phyloP scores from a whole-genome alignment of 495 filamentous ascomycete genomes.

The Tricharina praecox region DNA sequence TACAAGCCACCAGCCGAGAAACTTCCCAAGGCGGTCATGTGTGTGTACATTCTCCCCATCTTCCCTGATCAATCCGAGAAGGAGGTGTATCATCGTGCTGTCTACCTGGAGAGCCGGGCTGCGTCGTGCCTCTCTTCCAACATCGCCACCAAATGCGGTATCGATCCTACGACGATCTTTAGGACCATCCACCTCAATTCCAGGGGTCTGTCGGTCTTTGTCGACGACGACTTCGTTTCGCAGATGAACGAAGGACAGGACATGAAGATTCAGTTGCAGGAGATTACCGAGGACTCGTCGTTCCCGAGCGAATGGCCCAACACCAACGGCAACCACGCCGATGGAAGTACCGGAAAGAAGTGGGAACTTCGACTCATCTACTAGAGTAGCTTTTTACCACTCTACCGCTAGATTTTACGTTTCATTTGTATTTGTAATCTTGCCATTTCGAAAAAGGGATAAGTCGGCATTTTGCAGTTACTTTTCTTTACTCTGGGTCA shows the following conservation, averaged over 20 bases:
- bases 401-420: background rate
- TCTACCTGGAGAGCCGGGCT: slow-evolving; percentile 68
- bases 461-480: no score
- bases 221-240: slow-evolving; percentile 82
- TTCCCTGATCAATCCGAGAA: slow-evolving; percentile 35
- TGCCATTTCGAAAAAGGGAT: background rate
- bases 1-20: slow-evolving; percentile 70
- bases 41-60: slow-evolving; percentile 57
- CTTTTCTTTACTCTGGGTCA: background rate
- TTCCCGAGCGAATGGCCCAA: slow-evolving; percentile 23
- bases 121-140: slow-evolving; percentile 49
- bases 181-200: slow-evolving; percentile 53
- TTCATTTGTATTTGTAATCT: background rate
- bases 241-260: slow-evolving; percentile 82
- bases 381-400: background rate
- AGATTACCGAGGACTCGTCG: slow-evolving; percentile 21
- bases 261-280: slow-evolving; percentile 40
- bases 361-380: slow-evolving; percentile 25
- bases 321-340: slow-evolving; percentile 24
- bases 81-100: slow-evolving; percentile 60
- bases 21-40: slow-evolving; percentile 48
- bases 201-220: slow-evolving; percentile 59
- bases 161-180: slow-evolving; percentile 52
- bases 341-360: slow-evolving; percentile 31
- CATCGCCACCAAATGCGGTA: slow-evolving; percentile 58